phyloP scores from a whole-genome alignment of 257 asterid species.

The Handroanthus guayacan region DNA sequence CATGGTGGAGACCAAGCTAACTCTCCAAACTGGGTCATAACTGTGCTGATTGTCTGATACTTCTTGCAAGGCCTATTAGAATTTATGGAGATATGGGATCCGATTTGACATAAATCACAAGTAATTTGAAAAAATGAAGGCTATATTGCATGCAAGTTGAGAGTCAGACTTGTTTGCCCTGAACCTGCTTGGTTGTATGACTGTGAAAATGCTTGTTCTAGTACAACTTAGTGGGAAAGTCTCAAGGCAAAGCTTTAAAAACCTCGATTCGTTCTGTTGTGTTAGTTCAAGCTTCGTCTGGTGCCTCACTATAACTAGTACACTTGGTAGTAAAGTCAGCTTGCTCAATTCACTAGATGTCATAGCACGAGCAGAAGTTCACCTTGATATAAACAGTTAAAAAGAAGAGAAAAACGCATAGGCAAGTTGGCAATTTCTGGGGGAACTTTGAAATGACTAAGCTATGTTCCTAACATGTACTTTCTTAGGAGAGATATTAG shows the following conservation, averaged over 20 bases:
- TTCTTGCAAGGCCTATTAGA: background rate
- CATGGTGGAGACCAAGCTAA: background rate
- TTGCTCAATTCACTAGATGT: slow-evolving; percentile 19
- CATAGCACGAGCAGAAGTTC: background rate
- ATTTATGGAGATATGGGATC: background rate
- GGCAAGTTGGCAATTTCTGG: background rate
- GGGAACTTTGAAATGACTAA: background rate
- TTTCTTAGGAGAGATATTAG: background rate
- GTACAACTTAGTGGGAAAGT: slow-evolving; percentile 3
- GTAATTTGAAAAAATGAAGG: background rate
- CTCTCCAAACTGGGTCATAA: background rate
- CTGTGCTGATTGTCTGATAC: background rate
- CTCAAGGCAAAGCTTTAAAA: slow-evolving; percentile 1
- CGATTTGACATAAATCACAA: background rate
- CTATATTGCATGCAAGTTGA: background rate
- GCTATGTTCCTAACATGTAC: background rate
- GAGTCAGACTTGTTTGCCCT: background rate
- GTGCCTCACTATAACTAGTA: background rate
- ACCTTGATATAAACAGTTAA: background rate
- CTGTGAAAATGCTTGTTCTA: slow-evolving; percentile 19
- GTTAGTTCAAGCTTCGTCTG: slow-evolving; percentile 5
- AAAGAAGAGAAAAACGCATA: background rate
- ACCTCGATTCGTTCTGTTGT: background rate
- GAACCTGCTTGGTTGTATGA: background rate
- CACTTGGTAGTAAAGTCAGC: background rate